Evolutionary conservation across 2,329 filamentous ascomycete genomes (phyloP).

Genomic region (Pezicula carpinea): DNA sequence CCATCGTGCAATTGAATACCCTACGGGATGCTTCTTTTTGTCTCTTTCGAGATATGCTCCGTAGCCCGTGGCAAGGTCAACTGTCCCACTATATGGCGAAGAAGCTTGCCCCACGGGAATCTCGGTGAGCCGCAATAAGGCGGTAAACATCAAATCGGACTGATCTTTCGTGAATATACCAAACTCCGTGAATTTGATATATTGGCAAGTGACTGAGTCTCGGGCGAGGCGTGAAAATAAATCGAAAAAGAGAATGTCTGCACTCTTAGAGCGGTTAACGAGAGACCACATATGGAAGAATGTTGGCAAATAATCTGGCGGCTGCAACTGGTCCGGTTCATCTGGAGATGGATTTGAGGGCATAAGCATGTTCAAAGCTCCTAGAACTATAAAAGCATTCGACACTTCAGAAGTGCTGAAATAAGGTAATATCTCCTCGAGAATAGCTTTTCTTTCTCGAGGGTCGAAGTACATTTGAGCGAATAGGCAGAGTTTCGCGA

Average conservation of each 20-base stretch:
- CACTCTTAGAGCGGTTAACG: conserved; percentile 80
- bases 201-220: conserved; percentile 70
- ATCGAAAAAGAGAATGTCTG: conserved; percentile 86
- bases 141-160: conserved; percentile 87
- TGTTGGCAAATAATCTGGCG: conserved; percentile 84
- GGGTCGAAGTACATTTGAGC: conserved; percentile 92
- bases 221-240: conserved; percentile 81
- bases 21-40: conserved; percentile 84
- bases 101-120: conserved; percentile 96
- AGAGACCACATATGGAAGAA: conserved; percentile 97
- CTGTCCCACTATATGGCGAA: conserved; percentile 75
- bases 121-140: conserved; percentile 81
- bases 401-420: conserved; percentile 93
- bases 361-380: conserved; percentile 79
- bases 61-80: conserved; percentile 79
- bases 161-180: conserved; percentile 92
- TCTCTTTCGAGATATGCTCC: conserved; percentile 88
- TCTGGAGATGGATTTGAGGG: conserved; percentile 76
- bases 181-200: conserved; percentile 78
- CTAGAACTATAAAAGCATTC: conserved; percentile 88
- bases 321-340: conserved; percentile 70
- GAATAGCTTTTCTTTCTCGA: conserved; percentile 72
- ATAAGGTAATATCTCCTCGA: conserved; percentile 76
- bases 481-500: conserved; percentile 87
- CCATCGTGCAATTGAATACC: conserved; percentile 89